phyloP scores from a whole-genome alignment of 306 rosid genomes.

The Vigna nakashimae region DNA sequence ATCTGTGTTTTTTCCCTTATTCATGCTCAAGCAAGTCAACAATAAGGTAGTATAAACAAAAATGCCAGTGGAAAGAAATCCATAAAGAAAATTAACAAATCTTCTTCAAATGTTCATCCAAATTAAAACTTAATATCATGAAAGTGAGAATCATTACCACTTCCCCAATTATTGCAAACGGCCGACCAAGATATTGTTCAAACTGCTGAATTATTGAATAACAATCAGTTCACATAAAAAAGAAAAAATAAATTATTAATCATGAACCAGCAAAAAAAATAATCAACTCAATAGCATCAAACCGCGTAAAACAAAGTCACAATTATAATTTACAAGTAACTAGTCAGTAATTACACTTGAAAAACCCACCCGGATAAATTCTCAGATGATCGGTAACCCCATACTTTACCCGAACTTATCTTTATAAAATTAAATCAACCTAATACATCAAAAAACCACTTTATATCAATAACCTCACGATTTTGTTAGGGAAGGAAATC shows the following conservation, averaged over 20 bases:
- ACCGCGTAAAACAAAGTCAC: background rate
- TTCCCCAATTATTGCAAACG: constrained; percentile 61
- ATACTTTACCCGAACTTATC: background rate
- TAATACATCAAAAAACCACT: background rate
- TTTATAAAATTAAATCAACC: background rate
- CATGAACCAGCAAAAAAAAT: background rate
- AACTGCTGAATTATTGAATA: constrained; percentile 56
- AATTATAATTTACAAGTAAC: background rate
- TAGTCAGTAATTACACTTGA: background rate
- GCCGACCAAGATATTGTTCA: constrained; percentile 54
- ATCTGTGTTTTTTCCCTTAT: background rate
- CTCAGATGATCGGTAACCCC: background rate
- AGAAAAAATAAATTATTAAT: constrained; percentile 13
- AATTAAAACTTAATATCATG: constrained; percentile 18
- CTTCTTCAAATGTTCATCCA: constrained; percentile 9
- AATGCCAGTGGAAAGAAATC: constrained; percentile 4
- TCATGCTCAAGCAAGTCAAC: constrained; percentile 2
- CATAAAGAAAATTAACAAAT: constrained; percentile 24
- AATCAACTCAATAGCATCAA: background rate
- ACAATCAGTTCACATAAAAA: constrained; percentile 5
- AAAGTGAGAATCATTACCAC: constrained; percentile 50
- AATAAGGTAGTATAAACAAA: background rate
- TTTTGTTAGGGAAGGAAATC: too few species aligned
- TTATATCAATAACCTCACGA: too few species aligned
- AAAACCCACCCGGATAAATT: background rate